Percentiles rank a stretch among this genome's conserved stretches.
Evolutionary conservation across 1,284 basidiomycete species (phyloP).

Genomic region (Erythrobasidium hasegawianum): DNA sequence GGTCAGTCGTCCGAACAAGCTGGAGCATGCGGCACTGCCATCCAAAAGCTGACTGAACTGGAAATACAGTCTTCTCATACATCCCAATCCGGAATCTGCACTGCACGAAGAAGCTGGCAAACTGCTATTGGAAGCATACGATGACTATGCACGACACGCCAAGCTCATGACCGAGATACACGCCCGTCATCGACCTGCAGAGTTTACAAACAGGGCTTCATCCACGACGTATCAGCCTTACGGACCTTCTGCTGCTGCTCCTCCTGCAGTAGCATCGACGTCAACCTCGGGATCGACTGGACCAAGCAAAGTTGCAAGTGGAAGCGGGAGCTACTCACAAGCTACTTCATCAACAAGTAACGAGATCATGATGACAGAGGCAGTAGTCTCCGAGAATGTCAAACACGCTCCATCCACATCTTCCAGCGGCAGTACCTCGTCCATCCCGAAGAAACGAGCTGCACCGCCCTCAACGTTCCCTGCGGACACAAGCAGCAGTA

Average conservation of each 20-base stretch:
- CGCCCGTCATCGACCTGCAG: constrained; percentile 53
- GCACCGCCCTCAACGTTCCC: constrained; percentile 3
- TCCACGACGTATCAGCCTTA: constrained; percentile 3
- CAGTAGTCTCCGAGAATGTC: not conserved
- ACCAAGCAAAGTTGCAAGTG: not conserved
- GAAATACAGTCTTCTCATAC: constrained; percentile 70
- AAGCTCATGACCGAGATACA: constrained; percentile 79
- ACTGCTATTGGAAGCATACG: constrained; percentile 75
- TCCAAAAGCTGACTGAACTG: not conserved
- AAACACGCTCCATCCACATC: not conserved
- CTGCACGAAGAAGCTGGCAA: constrained; percentile 92
- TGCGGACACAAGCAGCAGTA: not conserved
- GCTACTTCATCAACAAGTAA: not conserved
- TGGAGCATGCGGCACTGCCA: not conserved
- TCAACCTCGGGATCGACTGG: not conserved
- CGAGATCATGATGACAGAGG: not conserved
- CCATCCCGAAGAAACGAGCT: constrained; percentile 25
- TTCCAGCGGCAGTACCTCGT: constrained; percentile 6
- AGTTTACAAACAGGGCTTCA: constrained; percentile 28
- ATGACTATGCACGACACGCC: constrained; percentile 74
- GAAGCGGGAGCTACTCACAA: not conserved
- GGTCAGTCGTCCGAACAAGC: constrained; percentile 25
- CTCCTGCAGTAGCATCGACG: not conserved
- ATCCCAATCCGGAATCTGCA: constrained; percentile 92
- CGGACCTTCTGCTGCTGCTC: constrained; percentile 5